These are phyloP conservation scores for Inga oerstediana DNA, from an alignment of 306 rosid species.

Conservation along the genomic window DNA sequence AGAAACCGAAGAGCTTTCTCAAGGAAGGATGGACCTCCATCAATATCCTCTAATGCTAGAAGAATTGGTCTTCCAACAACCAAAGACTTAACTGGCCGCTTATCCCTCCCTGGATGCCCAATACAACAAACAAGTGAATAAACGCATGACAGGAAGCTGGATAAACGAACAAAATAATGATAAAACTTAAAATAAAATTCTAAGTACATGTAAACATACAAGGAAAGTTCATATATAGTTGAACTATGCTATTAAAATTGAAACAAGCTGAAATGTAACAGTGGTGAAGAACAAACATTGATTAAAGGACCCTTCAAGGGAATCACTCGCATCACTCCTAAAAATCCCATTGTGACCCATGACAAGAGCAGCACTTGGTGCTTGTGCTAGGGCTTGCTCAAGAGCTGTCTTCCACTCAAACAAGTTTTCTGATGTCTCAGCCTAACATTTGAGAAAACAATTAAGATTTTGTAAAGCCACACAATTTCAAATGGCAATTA, in stretches of 20 bases:
- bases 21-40: slow-evolving; percentile 98
- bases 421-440: slow-evolving; percentile 95
- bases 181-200: background rate
- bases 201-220: slow-evolving; percentile 12
- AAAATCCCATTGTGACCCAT: slow-evolving; percentile 98
- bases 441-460: slow-evolving; percentile 52
- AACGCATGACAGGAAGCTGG: background rate
- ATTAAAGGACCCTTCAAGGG: slow-evolving; percentile 91
- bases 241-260: slow-evolving; percentile 22
- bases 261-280: slow-evolving; percentile 25
- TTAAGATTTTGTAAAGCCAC: background rate
- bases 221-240: background rate
- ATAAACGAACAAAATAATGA: slow-evolving; percentile 5
- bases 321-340: slow-evolving; percentile 77
- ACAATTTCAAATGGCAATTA: slow-evolving; percentile 12
- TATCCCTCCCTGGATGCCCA: slow-evolving; percentile 81
- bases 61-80: slow-evolving; percentile 99
- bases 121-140: slow-evolving; percentile 13
- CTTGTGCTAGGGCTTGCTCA: slow-evolving; percentile 96
- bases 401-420: slow-evolving; percentile 98
- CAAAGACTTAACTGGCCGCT: slow-evolving; percentile 92
- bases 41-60: slow-evolving; percentile 97
- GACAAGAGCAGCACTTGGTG: slow-evolving; percentile 99
- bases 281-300: slow-evolving; percentile 68
- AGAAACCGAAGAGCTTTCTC: slow-evolving; percentile 95